Evolutionary conservation across 2,329 filamentous ascomycete species (phyloP), one percentile per base, ranked within the genome.

Genomic region (Apiospora aurea): DNA sequence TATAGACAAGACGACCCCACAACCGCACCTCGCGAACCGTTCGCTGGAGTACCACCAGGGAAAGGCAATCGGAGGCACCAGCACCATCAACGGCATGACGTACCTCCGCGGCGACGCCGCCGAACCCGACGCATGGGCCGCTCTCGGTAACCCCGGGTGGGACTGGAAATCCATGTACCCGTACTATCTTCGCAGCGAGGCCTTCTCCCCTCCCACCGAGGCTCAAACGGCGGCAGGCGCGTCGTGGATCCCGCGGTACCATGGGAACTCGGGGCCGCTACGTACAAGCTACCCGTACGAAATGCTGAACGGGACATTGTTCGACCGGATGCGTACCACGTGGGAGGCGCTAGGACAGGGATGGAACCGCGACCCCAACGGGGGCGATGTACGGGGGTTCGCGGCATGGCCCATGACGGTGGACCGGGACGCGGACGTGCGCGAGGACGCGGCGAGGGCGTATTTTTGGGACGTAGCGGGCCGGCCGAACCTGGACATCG

Each of bases 121-220:
- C 1, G 80, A 86, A 69, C 81, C 85, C 53, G 82, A 86, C 70
- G 81, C 81, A 5, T 86, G 84, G 84, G 83, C 84, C 71, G 73
- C 75, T 0, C 77, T 86, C 1, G 84, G 84, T 1, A 86, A 85
- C 70, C 70, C 77, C 1, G 84, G 83, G 14, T 86, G 85, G 85
- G 83, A 83, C 61, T 87, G 84, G 82, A 77, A 84, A 0, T 75
- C 78, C 5, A 77, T 89, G 34, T 80, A 83, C 8, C 83, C 82
- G 0, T 88, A 88, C 73, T 85, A 85, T 75, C 84, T 83, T 44
- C 83, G 84, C 75, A 81, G 83, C 14, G 83, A 85, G 74, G 75
- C 73, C 2, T 82, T 83, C 51, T 78, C 79, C 0, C 64, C 75
- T 0, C 84, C 84, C 0, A 78, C 76, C 2, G 67, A 73, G 0